These are phyloP conservation scores for Tolypocladium endophyticum DNA, from an alignment of 2,329 filamentous ascomycete species.

Conservation along the genomic window DNA sequence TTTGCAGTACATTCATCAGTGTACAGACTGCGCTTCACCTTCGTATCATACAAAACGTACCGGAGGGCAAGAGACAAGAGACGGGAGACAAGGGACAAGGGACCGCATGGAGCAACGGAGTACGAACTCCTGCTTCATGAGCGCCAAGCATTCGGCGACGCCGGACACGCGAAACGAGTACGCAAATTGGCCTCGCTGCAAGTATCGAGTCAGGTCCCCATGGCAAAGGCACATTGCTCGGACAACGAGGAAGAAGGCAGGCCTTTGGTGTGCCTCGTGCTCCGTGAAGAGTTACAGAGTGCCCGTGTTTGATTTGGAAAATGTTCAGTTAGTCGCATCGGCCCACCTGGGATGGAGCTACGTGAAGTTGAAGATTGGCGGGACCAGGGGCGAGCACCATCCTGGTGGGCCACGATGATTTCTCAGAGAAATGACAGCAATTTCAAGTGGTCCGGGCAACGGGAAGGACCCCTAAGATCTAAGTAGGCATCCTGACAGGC, in stretches of 20 bases:
- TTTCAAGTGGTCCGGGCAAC: not conserved
- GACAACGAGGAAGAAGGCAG: not conserved
- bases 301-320: not conserved
- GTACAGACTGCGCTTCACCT: no score
- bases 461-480: not conserved
- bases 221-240: not conserved
- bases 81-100: not conserved
- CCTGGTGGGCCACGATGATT: not conserved
- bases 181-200: not conserved
- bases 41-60: no score
- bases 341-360: not conserved
- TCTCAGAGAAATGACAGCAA: constrained; percentile 1
- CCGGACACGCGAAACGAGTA: not conserved
- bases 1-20: not conserved
- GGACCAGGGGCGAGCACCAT: not conserved
- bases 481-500: not conserved
- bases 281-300: not conserved
- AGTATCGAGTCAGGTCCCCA: not conserved
- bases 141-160: not conserved
- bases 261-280: no score
- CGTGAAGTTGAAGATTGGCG: not conserved
- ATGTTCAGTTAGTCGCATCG: not conserved
- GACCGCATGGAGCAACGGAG: not conserved
- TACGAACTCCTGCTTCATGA: not conserved
- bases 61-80: not conserved